phyloP scores from a whole-genome alignment of 805 yeast species.

The Saccharomycopsis lassenensis region DNA sequence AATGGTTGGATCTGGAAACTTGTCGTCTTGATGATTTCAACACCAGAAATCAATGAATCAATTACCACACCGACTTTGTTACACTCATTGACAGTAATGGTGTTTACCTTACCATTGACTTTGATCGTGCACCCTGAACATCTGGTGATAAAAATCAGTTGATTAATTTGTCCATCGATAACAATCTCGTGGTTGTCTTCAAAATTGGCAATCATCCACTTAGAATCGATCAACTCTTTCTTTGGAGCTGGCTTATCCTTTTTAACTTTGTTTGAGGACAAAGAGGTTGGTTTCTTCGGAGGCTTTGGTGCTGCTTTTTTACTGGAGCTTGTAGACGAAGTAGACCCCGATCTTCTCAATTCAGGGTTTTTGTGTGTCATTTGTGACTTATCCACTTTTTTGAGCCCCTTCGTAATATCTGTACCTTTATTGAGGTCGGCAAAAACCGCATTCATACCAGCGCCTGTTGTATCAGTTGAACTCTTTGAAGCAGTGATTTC shows the following conservation, averaged over 20 bases:
- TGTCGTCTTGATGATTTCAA: conserved; percentile 74
- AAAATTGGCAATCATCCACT: conserved; percentile 82
- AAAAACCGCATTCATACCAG: conserved; percentile 82
- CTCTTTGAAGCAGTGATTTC: conserved; percentile 16
- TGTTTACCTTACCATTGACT: conserved; percentile 84
- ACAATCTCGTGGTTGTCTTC: conserved; percentile 53
- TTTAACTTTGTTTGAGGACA: conserved; percentile 27
- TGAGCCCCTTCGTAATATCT: conserved; percentile 70
- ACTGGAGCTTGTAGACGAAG: conserved; percentile 34
- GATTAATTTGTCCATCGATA: conserved; percentile 74
- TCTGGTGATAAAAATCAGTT: conserved; percentile 80
- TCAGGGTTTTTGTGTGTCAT: conserved; percentile 91
- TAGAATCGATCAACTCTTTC: conserved; percentile 72
- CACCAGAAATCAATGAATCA: conserved; percentile 77
- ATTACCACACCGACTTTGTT: conserved; percentile 64
- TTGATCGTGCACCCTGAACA: conserved; percentile 67
- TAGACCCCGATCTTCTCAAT: conserved; percentile 35
- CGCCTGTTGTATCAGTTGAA: conserved; percentile 26
- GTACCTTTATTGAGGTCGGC: conserved; percentile 85
- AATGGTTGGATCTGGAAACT: conserved; percentile 79
- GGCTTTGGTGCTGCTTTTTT: conserved; percentile 54
- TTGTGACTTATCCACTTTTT: conserved; percentile 85
- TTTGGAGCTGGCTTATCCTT: conserved; percentile 37
- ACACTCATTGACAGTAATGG: conserved; percentile 70
- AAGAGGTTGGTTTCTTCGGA: conserved; percentile 70